Evolutionary conservation across 2,329 filamentous ascomycete species (phyloP), one percentile per base, ranked within the genome.

Genomic region (Alternaria consortialis): DNA sequence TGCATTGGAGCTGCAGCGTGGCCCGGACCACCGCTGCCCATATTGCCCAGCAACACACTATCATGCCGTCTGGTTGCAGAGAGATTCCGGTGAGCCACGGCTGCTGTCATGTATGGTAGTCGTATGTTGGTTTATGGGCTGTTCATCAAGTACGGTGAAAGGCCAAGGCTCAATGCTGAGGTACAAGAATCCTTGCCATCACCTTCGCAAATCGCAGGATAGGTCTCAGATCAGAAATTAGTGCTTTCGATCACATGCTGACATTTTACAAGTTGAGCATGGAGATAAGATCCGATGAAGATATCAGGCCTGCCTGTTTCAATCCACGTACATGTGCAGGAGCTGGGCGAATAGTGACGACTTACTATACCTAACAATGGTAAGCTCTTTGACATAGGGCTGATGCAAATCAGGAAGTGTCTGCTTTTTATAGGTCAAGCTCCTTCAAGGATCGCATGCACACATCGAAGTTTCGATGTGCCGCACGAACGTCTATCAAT

Each of bases 301-400:
- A 42, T 27, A 48, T 36, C 20, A 53, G 29, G 61, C 52, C 52
- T 50, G 13, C 9, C 56, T 59, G 44, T 57, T 58, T 53, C 29
- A 36, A 34, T 43, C 44, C 50, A 61, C 46, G 13, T 64, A 58
- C 60, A 65, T 62, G 40, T 39, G 63, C 60, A 67, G 53, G 50
- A 57, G 52, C 36, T 36, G 55, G 53, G 43, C 48, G 43, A 58
- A 48, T 29, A 54, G 48, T 64, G 47, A 62, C 53, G 61, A 43
- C 48, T 63, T 34, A 48, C n/a, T 60, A 50, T 44, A 44, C 55
- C 58, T 43, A 53, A 62, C 51, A 62, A 60, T 57, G 56, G 54
- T 61, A 56, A 54, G 51, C 50, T 46, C 44, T 47, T 60, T 58
- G 44, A 32, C 37, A 48, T 74, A 71, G 66, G 71, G 72, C 71